Evolutionary conservation across 805 yeast genomes (phyloP).

Genomic region (Pichia heedii): DNA sequence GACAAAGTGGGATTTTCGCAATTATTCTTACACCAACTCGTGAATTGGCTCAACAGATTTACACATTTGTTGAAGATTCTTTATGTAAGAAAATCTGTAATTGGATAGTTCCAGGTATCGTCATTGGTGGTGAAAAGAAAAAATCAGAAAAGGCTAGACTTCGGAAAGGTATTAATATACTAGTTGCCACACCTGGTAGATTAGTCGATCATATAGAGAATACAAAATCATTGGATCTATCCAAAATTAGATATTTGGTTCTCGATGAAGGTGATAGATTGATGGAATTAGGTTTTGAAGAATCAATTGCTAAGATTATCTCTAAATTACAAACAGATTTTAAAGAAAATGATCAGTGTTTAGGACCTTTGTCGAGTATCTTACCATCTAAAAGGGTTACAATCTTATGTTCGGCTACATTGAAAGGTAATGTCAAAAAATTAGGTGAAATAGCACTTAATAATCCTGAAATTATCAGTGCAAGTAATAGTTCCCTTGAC

Average conservation of each 20-base stretch:
- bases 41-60: conserved; percentile 87
- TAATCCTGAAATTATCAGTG: conserved; percentile 58
- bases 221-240: conserved; percentile 64
- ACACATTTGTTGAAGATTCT: conserved; percentile 59
- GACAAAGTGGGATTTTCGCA: conserved; percentile 83
- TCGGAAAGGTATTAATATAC: conserved; percentile 88
- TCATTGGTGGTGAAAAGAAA: conserved; percentile 97
- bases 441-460: conserved; percentile 71
- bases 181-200: conserved; percentile 98
- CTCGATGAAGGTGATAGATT: conserved; percentile 95
- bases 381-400: conserved; percentile 62
- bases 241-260: conserved; percentile 76
- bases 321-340: conserved; percentile 42
- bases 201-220: conserved; percentile 90
- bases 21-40: conserved; percentile 88
- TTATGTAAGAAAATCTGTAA: conserved; percentile 63
- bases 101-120: conserved; percentile 88
- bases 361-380: conserved; percentile 30
- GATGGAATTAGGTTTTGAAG: conserved; percentile 95
- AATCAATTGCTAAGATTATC: conserved; percentile 73
- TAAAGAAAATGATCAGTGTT: conserved; percentile 25
- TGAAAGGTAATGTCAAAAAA: conserved; percentile 69
- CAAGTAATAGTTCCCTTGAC: conserved; percentile 10
- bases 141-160: conserved; percentile 93
- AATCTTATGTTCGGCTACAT: conserved; percentile 89